phyloP scores from a whole-genome alignment of 2,329 filamentous ascomycete genomes.

The Pseudonectria buxi region DNA sequence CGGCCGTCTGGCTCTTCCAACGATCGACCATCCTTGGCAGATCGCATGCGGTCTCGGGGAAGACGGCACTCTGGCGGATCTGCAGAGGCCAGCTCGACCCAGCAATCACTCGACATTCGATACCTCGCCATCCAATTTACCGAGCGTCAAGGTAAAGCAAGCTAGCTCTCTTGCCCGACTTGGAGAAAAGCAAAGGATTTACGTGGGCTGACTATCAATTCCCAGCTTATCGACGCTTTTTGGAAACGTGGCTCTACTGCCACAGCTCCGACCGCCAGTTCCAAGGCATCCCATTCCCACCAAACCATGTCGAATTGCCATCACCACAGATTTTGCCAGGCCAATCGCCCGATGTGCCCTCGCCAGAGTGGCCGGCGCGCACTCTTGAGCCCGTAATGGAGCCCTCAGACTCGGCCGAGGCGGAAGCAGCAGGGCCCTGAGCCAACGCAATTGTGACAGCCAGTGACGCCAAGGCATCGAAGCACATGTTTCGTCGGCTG shows the following conservation, averaged over 20 bases:
- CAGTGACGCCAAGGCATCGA: slow-evolving; percentile 15
- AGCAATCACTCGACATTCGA: slow-evolving; percentile 34
- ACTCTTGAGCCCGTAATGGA: slow-evolving; percentile 19
- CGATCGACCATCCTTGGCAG: slow-evolving; percentile 37
- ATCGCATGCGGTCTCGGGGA: slow-evolving; percentile 34
- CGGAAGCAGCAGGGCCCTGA: slow-evolving; percentile 15
- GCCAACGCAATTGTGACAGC: slow-evolving; percentile 5
- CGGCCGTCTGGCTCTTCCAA: slow-evolving; percentile 37
- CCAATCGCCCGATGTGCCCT: slow-evolving; percentile 19
- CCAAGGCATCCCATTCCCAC: slow-evolving; percentile 38
- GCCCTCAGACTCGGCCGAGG: slow-evolving; percentile 18
- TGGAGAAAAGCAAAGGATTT: background rate
- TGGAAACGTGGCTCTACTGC: slow-evolving; percentile 39
- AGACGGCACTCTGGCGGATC: slow-evolving; percentile 21
- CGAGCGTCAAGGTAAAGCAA: slow-evolving; percentile 35
- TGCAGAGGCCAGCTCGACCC: slow-evolving; percentile 18
- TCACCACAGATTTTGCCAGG: slow-evolving; percentile 38
- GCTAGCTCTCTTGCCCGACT: background rate
- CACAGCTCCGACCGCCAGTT: slow-evolving; percentile 42
- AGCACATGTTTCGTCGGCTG: slow-evolving; percentile 18
- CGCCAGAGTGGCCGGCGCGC: slow-evolving; percentile 18
- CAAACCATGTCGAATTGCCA: slow-evolving; percentile 39
- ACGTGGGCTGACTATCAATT: slow-evolving; percentile 20
- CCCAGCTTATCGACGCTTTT: slow-evolving; percentile 36
- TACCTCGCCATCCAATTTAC: slow-evolving; percentile 46